Percentiles rank a stretch among this genome's conserved stretches.
Conservation (phyloP, 495 filamentous ascomycete species). For the Penicillium bovifimosum region DNA sequence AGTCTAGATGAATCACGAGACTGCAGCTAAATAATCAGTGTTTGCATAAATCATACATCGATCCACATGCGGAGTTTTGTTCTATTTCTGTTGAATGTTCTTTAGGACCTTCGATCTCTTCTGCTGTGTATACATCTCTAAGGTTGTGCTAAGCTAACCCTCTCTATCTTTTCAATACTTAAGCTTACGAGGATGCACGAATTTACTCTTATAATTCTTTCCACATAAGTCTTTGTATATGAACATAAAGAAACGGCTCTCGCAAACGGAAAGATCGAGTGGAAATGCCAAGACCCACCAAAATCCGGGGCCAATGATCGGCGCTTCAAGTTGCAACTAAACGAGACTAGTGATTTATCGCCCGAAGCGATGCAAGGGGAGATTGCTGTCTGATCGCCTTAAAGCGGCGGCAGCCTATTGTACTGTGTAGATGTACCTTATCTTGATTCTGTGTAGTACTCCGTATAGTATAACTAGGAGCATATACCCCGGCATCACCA, state of each 20-base stretch:
- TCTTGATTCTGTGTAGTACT: too few relatives aligned
- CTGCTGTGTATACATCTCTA: neutral
- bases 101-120: neutral
- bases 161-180: neutral
- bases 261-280: neutral
- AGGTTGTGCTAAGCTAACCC: neutral
- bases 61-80: constrained; percentile 2
- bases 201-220: too few relatives aligned
- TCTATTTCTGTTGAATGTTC: constrained; percentile 2
- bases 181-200: too few relatives aligned
- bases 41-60: neutral
- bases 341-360: neutral
- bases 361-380: neutral
- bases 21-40: neutral
- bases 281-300: neutral
- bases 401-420: too few relatives aligned
- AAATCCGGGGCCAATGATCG: constrained; percentile 8
- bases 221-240: too few relatives aligned
- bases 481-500: too few relatives aligned
- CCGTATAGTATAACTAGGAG: too few relatives aligned
- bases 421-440: too few relatives aligned
- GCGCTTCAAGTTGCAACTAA: neutral
- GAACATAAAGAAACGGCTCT: too few relatives aligned
- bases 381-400: too few relatives aligned
- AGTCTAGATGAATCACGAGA: constrained; percentile 8